phyloP scores from a whole-genome alignment of 2,329 filamentous ascomycete species.

The Alternaria viburni region DNA sequence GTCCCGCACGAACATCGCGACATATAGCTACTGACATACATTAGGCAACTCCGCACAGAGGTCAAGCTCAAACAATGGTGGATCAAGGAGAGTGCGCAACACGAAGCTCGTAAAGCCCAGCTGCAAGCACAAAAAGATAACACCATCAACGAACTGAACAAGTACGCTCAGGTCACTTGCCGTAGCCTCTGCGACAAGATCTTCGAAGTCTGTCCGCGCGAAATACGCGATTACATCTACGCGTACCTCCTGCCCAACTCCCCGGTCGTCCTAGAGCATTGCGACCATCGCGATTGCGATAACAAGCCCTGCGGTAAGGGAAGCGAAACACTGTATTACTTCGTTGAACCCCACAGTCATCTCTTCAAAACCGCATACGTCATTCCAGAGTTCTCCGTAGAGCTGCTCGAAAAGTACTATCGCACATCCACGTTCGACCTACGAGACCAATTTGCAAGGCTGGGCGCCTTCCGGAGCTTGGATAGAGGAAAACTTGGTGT shows the following conservation, averaged over 20 bases:
- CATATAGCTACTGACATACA: not conserved
- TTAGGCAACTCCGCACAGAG: not conserved
- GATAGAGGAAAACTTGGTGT: not conserved
- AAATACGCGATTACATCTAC: not conserved
- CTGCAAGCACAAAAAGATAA: not conserved
- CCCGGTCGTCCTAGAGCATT: not conserved
- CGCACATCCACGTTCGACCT: not conserved
- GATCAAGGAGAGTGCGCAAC: not conserved
- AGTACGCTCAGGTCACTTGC: not conserved
- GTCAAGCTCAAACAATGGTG: not conserved
- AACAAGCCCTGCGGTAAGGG: not conserved
- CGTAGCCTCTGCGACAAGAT: not conserved
- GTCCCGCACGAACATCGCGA: not conserved
- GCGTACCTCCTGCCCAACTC: not conserved
- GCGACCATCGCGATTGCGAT: not conserved
- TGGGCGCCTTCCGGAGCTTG: not conserved
- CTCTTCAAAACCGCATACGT: not conserved
- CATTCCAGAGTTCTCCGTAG: not conserved
- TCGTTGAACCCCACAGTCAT: not conserved
- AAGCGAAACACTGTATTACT: not conserved
- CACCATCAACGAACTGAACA: not conserved
- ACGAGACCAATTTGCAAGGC: not conserved
- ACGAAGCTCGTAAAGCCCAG: not conserved
- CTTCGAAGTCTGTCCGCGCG: not conserved
- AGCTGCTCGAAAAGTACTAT: not conserved